Evolutionary conservation across 768 basidiomycete genomes (phyloP).

Genomic region (Galerina marginata): DNA sequence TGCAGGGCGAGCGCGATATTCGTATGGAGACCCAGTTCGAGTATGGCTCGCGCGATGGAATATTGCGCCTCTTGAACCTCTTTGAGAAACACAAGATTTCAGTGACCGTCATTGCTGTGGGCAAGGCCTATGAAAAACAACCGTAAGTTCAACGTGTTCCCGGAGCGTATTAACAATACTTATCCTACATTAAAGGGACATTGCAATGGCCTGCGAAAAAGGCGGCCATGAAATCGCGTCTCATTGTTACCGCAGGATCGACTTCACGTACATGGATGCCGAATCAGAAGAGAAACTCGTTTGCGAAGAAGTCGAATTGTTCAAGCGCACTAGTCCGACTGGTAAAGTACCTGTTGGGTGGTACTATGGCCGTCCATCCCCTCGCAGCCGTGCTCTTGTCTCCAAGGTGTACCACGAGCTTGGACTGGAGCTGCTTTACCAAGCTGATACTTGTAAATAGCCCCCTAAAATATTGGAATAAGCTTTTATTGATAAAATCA

Average conservation of each 20-base stretch:
- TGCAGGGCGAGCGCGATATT: conserved; percentile 20
- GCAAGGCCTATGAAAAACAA: conserved; percentile 20
- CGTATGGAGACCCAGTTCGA: conserved; percentile 25
- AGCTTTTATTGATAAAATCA: not conserved
- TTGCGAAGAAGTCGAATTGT: conserved; percentile 17
- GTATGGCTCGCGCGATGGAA: conserved; percentile 22
- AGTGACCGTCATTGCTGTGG: conserved; percentile 21
- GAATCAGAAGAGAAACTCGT: conserved; percentile 19
- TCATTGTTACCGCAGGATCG: conserved; percentile 24
- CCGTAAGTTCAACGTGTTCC: too few species aligned
- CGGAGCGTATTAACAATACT: too few species aligned
- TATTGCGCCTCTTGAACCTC: conserved; percentile 23
- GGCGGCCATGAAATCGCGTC: conserved; percentile 24
- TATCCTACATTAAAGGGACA: conserved; percentile 5
- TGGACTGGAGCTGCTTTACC: conserved; percentile 20
- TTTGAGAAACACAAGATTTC: conserved; percentile 22
- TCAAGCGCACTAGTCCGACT: conserved; percentile 18
- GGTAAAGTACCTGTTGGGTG: conserved; percentile 21
- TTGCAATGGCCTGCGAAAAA: conserved; percentile 19
- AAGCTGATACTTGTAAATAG: conserved; percentile 19
- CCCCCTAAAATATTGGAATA: not conserved
- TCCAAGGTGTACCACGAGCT: conserved; percentile 23
- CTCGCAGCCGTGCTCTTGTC: conserved; percentile 20
- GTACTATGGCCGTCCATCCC: conserved; percentile 24
- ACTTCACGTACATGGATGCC: conserved; percentile 21